Evolutionary conservation across 352 stramenopile species (phyloP).

Genomic region (Phytophthora sojae): DNA sequence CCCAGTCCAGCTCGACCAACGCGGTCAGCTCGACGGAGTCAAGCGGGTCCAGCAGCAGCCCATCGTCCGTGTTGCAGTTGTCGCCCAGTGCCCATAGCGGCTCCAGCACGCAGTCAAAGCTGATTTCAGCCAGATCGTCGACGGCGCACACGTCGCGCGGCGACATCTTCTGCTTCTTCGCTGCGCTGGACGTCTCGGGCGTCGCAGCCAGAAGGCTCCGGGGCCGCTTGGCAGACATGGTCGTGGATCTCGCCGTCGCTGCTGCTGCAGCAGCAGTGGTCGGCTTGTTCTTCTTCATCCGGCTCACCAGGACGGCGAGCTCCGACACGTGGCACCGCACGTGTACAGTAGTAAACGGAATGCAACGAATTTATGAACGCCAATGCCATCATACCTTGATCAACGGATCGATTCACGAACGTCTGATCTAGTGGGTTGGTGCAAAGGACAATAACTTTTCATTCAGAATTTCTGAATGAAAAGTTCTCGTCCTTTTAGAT

Average conservation of each 20-base stretch:
- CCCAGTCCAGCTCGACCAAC: constrained; percentile 29
- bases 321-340: constrained; percentile 47
- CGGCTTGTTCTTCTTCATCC: constrained; percentile 18
- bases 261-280: not conserved
- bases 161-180: constrained; percentile 31
- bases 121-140: constrained; percentile 6
- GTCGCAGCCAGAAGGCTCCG: not conserved
- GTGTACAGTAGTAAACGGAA: too few species aligned
- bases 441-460: too few species aligned
- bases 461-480: too few species aligned
- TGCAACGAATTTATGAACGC: too few species aligned
- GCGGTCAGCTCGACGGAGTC: constrained; percentile 22
- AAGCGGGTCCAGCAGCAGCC: constrained; percentile 14
- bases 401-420: too few species aligned
- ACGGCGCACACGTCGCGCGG: constrained; percentile 14
- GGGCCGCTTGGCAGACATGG: constrained; percentile 15
- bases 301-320: constrained; percentile 11
- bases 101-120: constrained; percentile 1
- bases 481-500: too few species aligned
- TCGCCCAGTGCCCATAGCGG: constrained; percentile 8
- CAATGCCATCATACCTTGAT: too few species aligned
- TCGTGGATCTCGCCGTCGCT: too few species aligned
- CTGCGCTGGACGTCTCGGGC: not conserved
- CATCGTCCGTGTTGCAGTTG: constrained; percentile 6
- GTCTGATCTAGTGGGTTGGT: too few species aligned